phyloP scores from a whole-genome alignment of 176 grass and related monocot genomes.

The Carex littledalei region DNA sequence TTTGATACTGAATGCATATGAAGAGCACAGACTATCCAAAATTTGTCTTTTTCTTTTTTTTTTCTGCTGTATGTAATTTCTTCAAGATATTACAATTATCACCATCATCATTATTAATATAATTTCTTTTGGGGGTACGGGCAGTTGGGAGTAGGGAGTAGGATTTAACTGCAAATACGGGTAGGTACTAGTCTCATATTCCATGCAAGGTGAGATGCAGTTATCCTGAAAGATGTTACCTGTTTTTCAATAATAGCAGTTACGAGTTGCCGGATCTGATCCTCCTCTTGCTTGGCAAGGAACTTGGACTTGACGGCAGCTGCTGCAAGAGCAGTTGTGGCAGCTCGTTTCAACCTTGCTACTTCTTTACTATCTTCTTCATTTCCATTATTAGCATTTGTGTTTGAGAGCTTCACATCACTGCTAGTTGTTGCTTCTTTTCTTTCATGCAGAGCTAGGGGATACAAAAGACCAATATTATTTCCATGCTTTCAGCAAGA shows the following conservation, averaged over 20 bases:
- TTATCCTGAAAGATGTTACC: conserved; percentile 34
- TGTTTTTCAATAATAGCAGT: conserved; percentile 83
- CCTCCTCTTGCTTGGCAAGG: conserved; percentile 84
- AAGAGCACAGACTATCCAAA: neutral
- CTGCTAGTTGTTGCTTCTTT: conserved; percentile 28
- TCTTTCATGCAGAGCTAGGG: conserved; percentile 37
- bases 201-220: neutral
- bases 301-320: conserved; percentile 84
- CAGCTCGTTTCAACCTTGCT: conserved; percentile 75
- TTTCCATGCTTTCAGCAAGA: neutral
- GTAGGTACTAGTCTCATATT: neutral
- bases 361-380: conserved; percentile 33
- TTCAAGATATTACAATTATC: neutral
- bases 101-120: neutral
- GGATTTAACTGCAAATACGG: neutral
- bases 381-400: neutral
- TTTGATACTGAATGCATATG: neutral
- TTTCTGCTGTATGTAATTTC: neutral
- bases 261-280: conserved; percentile 60
- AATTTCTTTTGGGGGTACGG: neutral
- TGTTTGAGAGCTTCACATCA: conserved; percentile 28
- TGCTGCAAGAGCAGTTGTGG: conserved; percentile 70
- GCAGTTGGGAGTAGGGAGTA: neutral
- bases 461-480: conserved; percentile 17
- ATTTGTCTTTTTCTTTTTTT: neutral